Evolutionary conservation across 345 rosid species (phyloP).

Genomic region (Aquilaria sinensis): DNA sequence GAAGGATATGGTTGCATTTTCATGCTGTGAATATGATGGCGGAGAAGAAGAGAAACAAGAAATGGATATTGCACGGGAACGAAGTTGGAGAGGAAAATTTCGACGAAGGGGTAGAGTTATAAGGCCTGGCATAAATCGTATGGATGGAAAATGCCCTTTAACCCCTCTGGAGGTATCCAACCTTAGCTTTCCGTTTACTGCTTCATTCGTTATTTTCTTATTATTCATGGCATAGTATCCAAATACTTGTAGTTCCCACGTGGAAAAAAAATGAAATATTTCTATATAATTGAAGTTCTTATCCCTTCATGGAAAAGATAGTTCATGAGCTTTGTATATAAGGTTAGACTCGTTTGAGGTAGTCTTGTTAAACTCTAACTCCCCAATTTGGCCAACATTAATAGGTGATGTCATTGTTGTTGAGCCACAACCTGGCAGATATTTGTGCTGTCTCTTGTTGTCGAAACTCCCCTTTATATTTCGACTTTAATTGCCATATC

Average conservation of each 20-base stretch:
- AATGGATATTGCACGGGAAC: constrained; percentile 93
- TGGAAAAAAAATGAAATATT: no score
- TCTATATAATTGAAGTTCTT: no score
- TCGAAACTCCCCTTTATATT: no score
- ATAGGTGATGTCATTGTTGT: no score
- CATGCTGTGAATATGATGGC: constrained; percentile 95
- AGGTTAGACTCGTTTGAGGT: no score
- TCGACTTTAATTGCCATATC: no score
- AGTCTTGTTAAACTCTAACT: no score
- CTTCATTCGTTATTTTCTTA: not conserved
- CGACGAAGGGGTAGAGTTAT: constrained; percentile 85
- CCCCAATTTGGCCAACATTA: no score
- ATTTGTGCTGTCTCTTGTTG: no score
- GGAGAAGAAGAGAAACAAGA: constrained; percentile 85
- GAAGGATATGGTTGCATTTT: constrained; percentile 98
- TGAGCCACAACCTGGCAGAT: no score
- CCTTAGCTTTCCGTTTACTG: not conserved
- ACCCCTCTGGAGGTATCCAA: constrained; percentile 79
- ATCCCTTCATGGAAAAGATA: no score
- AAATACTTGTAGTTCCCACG: not conserved
- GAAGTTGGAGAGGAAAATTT: constrained; percentile 96
- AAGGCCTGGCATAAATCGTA: constrained; percentile 83
- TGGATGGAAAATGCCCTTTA: constrained; percentile 95
- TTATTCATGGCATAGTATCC: not conserved
- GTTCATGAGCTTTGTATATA: no score